phyloP scores from a whole-genome alignment of 2,329 filamentous ascomycete species.

The Metarhizium robertsii region DNA sequence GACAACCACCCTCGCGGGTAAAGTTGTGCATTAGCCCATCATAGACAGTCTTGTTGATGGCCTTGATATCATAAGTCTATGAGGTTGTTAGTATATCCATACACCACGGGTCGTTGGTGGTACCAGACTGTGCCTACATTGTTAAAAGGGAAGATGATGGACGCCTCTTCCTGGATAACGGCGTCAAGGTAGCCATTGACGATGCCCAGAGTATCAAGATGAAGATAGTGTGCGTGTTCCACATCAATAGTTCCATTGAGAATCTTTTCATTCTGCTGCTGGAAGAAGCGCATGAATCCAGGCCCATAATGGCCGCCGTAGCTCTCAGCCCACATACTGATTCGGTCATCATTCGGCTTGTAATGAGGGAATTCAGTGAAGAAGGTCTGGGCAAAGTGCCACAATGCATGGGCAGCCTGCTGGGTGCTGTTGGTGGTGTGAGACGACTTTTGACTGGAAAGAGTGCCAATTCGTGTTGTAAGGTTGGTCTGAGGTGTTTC shows the following conservation, averaged over 20 bases:
- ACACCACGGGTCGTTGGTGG: neutral
- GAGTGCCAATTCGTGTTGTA: conserved; percentile 25
- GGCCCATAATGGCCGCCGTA: conserved; percentile 64
- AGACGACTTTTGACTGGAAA: conserved; percentile 19
- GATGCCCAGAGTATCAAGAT: conserved; percentile 55
- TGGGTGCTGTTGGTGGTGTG: conserved; percentile 39
- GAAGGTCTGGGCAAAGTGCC: conserved; percentile 58
- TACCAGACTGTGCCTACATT: conserved; percentile 34
- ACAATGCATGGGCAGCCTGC: conserved; percentile 46
- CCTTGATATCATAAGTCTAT: conserved; percentile 45
- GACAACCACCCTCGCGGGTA: conserved; percentile 36
- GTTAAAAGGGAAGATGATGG: conserved; percentile 47
- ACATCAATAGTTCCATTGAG: conserved; percentile 17
- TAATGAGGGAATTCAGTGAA: conserved; percentile 49
- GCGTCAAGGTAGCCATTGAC: conserved; percentile 62
- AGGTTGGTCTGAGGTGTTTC: conserved; percentile 25
- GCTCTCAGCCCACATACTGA: conserved; percentile 60
- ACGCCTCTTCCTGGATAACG: conserved; percentile 47
- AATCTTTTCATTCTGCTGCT: conserved; percentile 51
- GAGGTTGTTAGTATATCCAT: neutral
- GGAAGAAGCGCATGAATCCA: conserved; percentile 46
- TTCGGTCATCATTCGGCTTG: conserved; percentile 41
- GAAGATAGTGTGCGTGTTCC: conserved; percentile 38
- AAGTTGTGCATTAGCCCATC: conserved; percentile 19
- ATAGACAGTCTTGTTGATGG: conserved; percentile 38